These are phyloP conservation scores for Cladosporium sp. DNA, from an alignment of 2,329 filamentous ascomycete genomes.

Conservation along the genomic window DNA sequence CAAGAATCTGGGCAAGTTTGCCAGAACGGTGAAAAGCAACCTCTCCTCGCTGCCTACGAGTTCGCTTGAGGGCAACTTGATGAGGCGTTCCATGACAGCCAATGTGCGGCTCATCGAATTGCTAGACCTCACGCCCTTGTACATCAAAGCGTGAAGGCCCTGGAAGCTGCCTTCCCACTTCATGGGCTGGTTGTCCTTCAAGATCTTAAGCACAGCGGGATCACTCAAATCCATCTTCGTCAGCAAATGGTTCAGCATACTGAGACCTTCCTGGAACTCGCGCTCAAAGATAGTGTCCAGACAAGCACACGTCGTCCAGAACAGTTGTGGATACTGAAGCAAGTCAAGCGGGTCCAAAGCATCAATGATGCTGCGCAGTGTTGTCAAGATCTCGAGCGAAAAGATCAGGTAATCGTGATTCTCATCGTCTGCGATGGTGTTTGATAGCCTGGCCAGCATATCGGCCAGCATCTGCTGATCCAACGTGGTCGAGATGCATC, in stretches of 20 bases:
- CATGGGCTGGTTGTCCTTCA: constrained; percentile 74
- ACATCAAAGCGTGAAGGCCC: constrained; percentile 77
- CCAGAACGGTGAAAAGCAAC: constrained; percentile 79
- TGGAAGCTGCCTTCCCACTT: constrained; percentile 89
- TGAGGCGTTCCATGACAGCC: constrained; percentile 70
- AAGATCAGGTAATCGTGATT: constrained; percentile 86
- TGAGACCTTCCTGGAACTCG: constrained; percentile 86
- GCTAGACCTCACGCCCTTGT: constrained; percentile 89
- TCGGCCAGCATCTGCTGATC: constrained; percentile 95
- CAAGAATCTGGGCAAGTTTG: constrained; percentile 85
- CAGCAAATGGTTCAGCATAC: constrained; percentile 85
- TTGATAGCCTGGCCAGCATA: constrained; percentile 91
- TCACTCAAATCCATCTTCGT: constrained; percentile 78
- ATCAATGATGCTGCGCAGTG: constrained; percentile 83
- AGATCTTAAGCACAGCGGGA: constrained; percentile 61
- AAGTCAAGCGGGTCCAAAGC: constrained; percentile 77
- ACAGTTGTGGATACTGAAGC: constrained; percentile 86
- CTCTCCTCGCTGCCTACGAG: constrained; percentile 80
- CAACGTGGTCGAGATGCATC: constrained; percentile 84
- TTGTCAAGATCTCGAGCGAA: constrained; percentile 96
- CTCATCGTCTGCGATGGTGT: constrained; percentile 94
- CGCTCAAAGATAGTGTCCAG: constrained; percentile 94
- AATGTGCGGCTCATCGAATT: constrained; percentile 75
- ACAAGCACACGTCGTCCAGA: constrained; percentile 97
- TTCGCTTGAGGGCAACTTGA: constrained; percentile 71